Conservation (phyloP, 2,329 filamentous ascomycete genomes). For the Fusarium penzigii region DNA sequence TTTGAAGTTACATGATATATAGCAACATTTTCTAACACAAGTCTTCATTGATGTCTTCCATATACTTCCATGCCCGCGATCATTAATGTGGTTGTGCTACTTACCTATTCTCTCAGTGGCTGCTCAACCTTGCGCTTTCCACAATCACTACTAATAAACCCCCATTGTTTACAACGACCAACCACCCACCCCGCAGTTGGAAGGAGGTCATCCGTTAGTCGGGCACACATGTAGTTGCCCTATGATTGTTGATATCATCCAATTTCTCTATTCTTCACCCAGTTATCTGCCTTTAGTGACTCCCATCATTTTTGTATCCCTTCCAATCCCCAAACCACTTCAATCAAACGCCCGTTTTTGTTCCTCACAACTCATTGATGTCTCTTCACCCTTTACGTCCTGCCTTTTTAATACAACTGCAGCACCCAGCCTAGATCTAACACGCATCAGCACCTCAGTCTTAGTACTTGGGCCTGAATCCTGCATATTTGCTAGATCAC, state of each 20-base stretch:
- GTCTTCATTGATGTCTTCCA: no score
- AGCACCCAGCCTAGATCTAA: neutral
- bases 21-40: no score
- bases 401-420: neutral
- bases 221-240: constrained; percentile 8
- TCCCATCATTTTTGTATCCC: neutral
- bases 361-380: neutral
- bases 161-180: neutral
- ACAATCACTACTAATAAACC: neutral
- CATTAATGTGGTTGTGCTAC: no score
- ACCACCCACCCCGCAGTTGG: constrained; percentile 18
- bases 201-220: constrained; percentile 1
- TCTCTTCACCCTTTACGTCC: no score
- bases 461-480: neutral
- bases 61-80: no score
- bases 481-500: neutral
- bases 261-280: neutral
- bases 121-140: neutral
- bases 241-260: constrained; percentile 11
- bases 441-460: neutral
- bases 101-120: neutral
- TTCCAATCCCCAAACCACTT: neutral
- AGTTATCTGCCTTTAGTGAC: neutral
- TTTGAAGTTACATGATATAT: no score
- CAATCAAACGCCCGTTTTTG: neutral